A percentile compares a stretch with the other conserved stretches of the same genome.
Evolutionary conservation across 1,139 yeast genomes (phyloP).

Genomic region (Wickerhamiella pararugosa): DNA sequence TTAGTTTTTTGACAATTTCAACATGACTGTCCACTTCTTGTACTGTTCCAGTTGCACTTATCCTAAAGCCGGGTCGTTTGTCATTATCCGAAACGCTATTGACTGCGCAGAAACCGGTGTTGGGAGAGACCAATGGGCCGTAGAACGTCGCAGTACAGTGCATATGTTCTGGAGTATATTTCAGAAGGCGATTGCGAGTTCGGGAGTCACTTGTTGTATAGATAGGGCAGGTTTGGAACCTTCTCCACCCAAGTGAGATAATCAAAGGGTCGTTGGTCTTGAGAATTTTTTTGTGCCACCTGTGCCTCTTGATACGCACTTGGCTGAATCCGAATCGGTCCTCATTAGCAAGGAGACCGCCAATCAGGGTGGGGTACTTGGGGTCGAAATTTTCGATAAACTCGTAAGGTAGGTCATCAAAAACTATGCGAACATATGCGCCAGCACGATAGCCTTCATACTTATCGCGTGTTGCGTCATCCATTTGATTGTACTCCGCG

Average conservation of each 20-base stretch:
- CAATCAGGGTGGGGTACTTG: slow-evolving; percentile 67
- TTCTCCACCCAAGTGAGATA: slow-evolving; percentile 91
- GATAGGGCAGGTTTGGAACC: slow-evolving; percentile 92
- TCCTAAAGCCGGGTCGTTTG: slow-evolving; percentile 82
- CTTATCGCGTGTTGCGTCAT: slow-evolving; percentile 53
- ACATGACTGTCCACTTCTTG: slow-evolving; percentile 80
- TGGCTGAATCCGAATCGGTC: slow-evolving; percentile 86
- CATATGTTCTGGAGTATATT: slow-evolving; percentile 96
- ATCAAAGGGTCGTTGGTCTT: slow-evolving; percentile 94
- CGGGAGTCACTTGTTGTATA: slow-evolving; percentile 95
- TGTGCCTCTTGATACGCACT: slow-evolving; percentile 89
- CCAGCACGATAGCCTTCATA: slow-evolving; percentile 94
- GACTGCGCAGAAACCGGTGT: slow-evolving; percentile 93
- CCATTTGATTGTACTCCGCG: slow-evolving; percentile 50
- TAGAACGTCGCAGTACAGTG: slow-evolving; percentile 93
- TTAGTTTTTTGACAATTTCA: slow-evolving; percentile 89
- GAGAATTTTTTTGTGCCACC: slow-evolving; percentile 96
- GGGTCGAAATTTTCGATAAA: slow-evolving; percentile 80
- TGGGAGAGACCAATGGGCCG: slow-evolving; percentile 95
- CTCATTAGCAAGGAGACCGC: slow-evolving; percentile 83
- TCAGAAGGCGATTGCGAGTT: slow-evolving; percentile 94
- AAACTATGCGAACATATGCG: slow-evolving; percentile 78
- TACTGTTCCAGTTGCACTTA: slow-evolving; percentile 95
- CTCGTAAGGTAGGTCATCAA: slow-evolving; percentile 78
- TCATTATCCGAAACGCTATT: slow-evolving; percentile 72